Evolutionary conservation across 2,329 filamentous ascomycete species (phyloP), one percentile per base, ranked within the genome.

Genomic region (Venturiaceae sp.): DNA sequence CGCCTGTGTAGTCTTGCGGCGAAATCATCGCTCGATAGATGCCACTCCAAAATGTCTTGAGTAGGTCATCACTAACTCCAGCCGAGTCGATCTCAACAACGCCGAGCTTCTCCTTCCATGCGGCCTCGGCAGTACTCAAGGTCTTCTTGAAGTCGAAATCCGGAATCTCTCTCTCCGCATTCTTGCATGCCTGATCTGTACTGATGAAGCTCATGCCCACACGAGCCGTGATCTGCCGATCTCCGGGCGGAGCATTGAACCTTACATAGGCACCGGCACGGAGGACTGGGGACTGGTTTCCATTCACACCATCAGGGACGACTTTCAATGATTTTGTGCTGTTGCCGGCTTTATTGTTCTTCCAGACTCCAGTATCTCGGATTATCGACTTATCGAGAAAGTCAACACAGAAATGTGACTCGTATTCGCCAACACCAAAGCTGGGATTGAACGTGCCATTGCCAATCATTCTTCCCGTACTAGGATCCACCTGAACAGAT

Each of bases 141-240:
- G 83, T 77, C 2, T 65, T 69, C 0, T 81, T 74, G 61, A 90
- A 88, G 65, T 87, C 80, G 57, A 83, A 87, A 14, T 80, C 70
- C 0, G 87, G 83, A n/a, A 90, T 85, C 64, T 91, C 87, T 0
- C 66, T 72, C 67, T 89, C 84, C 0, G 83, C 87, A 65, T 86
- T 87, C 7, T 75, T 67, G 65, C 88, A 92, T 0, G 87, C 87
- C 67, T 85, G 80, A 0, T 80, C 75, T 2, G 74, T 72, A 66
- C 82, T 86, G 64, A 90, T 83, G 68, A 88, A 87, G 62, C 86
- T 90, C 8, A 88, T 73, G 0, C 86, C 86, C 5, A 87, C 83
- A 32, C 87, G 79, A 28, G 34, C 58, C 3, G 46, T 32, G 11
- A 60, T 53, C 21, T 41, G 9, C 21, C 8, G 21, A n/a, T 37